Percentiles rank a stretch among this genome's conserved stretches.
Conservation (phyloP, 1,284 basidiomycete genomes). For the Thelephora terrestris region DNA sequence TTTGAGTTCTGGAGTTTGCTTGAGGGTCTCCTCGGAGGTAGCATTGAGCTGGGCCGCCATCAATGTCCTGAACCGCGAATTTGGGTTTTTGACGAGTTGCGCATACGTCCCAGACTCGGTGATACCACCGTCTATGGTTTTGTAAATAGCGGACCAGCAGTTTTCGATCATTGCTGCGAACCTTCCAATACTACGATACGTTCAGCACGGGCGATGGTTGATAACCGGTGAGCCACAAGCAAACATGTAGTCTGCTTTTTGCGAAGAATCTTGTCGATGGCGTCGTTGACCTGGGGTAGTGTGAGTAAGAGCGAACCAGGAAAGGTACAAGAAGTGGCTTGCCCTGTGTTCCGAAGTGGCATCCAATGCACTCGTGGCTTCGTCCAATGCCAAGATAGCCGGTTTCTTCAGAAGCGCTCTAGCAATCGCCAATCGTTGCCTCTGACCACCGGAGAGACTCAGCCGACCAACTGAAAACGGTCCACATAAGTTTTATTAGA, state of each 20-base stretch:
- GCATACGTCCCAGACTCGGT: slow-evolving; percentile 80
- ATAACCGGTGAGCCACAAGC: slow-evolving; percentile 81
- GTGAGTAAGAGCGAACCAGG: neutral
- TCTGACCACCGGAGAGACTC: slow-evolving; percentile 59
- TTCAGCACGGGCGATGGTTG: slow-evolving; percentile 78
- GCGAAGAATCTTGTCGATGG: slow-evolving; percentile 79
- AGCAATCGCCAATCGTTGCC: slow-evolving; percentile 66
- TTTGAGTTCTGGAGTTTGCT: neutral
- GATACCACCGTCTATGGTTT: slow-evolving; percentile 56
- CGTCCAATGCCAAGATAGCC: slow-evolving; percentile 72
- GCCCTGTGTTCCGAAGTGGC: slow-evolving; percentile 80
- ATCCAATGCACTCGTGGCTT: slow-evolving; percentile 80
- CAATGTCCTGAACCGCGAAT: slow-evolving; percentile 70
- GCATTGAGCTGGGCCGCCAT: slow-evolving; percentile 81
- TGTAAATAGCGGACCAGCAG: neutral
- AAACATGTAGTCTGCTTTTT: slow-evolving; percentile 76
- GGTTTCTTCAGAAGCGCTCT: slow-evolving; percentile 81
- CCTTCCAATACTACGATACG: slow-evolving; percentile 82
- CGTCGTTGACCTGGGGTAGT: slow-evolving; percentile 66
- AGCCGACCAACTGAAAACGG: slow-evolving; percentile 49
- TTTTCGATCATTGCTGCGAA: slow-evolving; percentile 16
- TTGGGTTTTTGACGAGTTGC: slow-evolving; percentile 53
- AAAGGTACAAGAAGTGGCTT: slow-evolving; percentile 1
- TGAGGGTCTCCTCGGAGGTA: slow-evolving; percentile 22
- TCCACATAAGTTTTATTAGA: neutral